A percentile compares a stretch with the other conserved stretches of the same genome.
Evolutionary conservation across 257 asterid species (phyloP).

Genomic region (Forsythia viridissima): DNA sequence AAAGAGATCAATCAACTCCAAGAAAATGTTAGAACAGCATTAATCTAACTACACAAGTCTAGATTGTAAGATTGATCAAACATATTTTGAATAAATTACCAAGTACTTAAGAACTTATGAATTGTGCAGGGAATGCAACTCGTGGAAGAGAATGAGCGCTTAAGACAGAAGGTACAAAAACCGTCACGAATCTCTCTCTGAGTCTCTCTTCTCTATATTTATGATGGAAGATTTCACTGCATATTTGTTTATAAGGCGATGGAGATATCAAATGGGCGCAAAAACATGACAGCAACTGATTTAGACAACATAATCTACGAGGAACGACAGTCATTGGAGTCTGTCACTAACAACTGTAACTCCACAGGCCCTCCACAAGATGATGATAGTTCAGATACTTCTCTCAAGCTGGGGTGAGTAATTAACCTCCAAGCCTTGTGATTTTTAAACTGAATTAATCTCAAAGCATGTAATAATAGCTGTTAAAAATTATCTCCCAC

Average conservation of each 20-base stretch:
- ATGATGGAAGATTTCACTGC: neutral
- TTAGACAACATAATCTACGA: conserved; percentile 46
- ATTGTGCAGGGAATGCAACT: conserved; percentile 63
- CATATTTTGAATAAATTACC: neutral
- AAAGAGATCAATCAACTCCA: conserved; percentile 71
- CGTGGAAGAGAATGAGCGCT: conserved; percentile 62
- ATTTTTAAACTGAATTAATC: too few relatives aligned
- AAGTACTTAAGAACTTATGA: neutral
- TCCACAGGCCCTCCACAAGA: conserved; percentile 63
- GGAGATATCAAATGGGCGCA: conserved; percentile 36
- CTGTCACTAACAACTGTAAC: conserved; percentile 52
- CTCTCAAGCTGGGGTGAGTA: conserved; percentile 78
- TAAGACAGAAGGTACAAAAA: conserved; percentile 56
- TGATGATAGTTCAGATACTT: conserved; percentile 66
- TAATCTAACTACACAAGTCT: neutral
- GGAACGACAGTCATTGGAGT: conserved; percentile 80
- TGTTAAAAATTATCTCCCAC: neutral
- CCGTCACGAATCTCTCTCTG: neutral
- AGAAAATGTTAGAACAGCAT: conserved; percentile 52
- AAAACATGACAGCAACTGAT: conserved; percentile 30
- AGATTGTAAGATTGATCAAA: neutral
- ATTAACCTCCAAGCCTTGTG: too few relatives aligned
- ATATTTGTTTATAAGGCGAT: conserved; percentile 40
- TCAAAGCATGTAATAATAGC: too few relatives aligned
- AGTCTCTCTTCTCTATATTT: neutral